Base-by-base conservation (phyloP, 345 rosid species). In the Mallotus nudiflorus region DNA sequence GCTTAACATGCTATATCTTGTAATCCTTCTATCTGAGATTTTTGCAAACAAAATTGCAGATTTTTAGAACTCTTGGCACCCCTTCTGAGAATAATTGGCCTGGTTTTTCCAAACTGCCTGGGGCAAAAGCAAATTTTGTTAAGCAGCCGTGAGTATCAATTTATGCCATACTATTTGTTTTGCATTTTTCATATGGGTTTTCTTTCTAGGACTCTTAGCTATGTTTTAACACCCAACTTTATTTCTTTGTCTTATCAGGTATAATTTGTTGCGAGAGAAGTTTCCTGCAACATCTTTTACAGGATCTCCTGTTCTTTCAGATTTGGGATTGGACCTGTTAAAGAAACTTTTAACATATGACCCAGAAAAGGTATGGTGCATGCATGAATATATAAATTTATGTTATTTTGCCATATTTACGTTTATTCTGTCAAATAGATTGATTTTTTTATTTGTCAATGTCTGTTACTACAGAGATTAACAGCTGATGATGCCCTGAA, bases 201-300 rank as follows among this genome's bases (percentile, higher is more conserved):
- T 64, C 20, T 64, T 64, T 20, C 27, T 16, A 14, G 25, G 37
- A 45, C 53, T 63, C 10, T 4, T 7, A 16, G 9, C 24, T 15
- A 9, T 64, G 33, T 25, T 64, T 64, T 14, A 0, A 8, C 14
- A 46, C 16, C n/a, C n/a, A n/a, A n/a, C n/a, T n/a, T n/a, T 14
- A 28, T 0, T 25, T 64, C 18, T 19, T 24, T 73, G 18, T 69
- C 8, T 75, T 65, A 63, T 20, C 88, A 91, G 97, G 80, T 79
- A 81, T 75, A 94, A 89, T 79, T 37, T 78, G 73, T 75, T 94
- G 80, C 88, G 96, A 6, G 89, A 81, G 81, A 91, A 85, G 81
- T 94, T 91, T 74, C 98, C 97, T 52, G 89, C 84, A 6, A 58
- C 85, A 53, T 86, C 93, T 70, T 91, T 91, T 73, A 88, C 79